Conservation (phyloP, 352 stramenopile genomes). For the Pythium chondricola region DNA sequence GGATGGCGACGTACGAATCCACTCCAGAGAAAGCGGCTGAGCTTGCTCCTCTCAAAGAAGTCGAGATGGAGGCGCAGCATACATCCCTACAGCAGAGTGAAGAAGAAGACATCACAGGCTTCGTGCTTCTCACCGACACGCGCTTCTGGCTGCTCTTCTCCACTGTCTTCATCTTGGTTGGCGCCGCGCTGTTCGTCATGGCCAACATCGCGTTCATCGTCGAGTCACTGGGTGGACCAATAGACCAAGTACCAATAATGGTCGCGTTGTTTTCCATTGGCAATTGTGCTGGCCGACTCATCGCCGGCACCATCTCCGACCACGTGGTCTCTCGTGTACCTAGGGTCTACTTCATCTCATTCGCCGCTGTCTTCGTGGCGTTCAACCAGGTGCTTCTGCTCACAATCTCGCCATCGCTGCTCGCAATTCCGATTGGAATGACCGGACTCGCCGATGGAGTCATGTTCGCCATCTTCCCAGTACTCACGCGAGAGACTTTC, state of each 20-base stretch:
- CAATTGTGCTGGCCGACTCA: constrained; percentile 51
- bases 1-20: constrained; percentile 44
- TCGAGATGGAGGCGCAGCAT: neutral
- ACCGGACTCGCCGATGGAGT: constrained; percentile 58
- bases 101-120: constrained; percentile 35
- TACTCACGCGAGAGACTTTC: constrained; percentile 68
- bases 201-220: constrained; percentile 78
- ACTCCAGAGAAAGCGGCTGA: neutral
- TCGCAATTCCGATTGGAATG: constrained; percentile 53
- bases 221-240: constrained; percentile 36
- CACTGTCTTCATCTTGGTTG: constrained; percentile 67
- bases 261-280: constrained; percentile 66
- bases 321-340: constrained; percentile 37
- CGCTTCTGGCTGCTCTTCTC: constrained; percentile 69
- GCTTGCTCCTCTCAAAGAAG: neutral
- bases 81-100: too few species aligned
- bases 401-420: constrained; percentile 26
- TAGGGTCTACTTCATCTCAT: constrained; percentile 53
- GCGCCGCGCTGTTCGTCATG: constrained; percentile 72
- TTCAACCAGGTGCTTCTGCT: constrained; percentile 59
- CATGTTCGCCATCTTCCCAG: constrained; percentile 68
- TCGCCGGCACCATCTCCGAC: constrained; percentile 56
- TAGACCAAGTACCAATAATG: constrained; percentile 53
- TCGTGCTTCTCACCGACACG: constrained; percentile 34
- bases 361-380: constrained; percentile 48